Evolutionary conservation across 148 eudicot species (phyloP), one percentile per base, ranked within the genome.

Genomic region (Chenopodium quinoa): DNA sequence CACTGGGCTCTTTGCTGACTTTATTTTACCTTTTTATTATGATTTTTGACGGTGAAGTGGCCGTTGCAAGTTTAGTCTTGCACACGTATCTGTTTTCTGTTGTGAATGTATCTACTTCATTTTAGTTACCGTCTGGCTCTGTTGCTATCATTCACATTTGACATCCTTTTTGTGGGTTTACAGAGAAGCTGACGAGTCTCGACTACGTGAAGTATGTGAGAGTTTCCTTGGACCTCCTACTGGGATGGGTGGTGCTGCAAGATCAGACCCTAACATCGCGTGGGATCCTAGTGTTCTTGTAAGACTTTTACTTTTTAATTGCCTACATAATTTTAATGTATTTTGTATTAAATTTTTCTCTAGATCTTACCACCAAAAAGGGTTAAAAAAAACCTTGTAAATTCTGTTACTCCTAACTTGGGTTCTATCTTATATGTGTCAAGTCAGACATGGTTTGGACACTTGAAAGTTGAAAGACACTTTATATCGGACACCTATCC

Each of bases 251-350:
- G 92, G 87, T 76, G 85, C 87, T 46, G 83, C 83, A 10, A 71
- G 87, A 63, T 84, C 91, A 54, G 88, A 89, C 75, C 77, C 83
- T 47, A 81, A 87, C 82, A 90, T 84, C 29, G 84, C 89, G 56
- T 96, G 99, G 99, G 98, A 96, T 89, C 95, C 99, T 82, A 92
- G 87, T 84, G 88, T 96, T 75, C 93, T 96, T 79, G 99, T 95
- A 85, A 87, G 92, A 52, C 46, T 46, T 54, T 76, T 11, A 65
- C 64, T 37, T 34, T 71, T 77, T 79, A 67, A 67, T 62, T 32
- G 20, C 79, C n/a, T 25, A 6, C 77, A 63, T 71, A 25, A 27
- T 80, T 80, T 19, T 71, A 5, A 63, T 29, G 31, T 52, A 25
- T 9, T 37, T 6, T 63, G 22, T 80, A 6, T 40, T 40, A 40